These are phyloP conservation scores for Mycena leptocephala DNA, from an alignment of 768 basidiomycete species.

Conservation along the genomic window DNA sequence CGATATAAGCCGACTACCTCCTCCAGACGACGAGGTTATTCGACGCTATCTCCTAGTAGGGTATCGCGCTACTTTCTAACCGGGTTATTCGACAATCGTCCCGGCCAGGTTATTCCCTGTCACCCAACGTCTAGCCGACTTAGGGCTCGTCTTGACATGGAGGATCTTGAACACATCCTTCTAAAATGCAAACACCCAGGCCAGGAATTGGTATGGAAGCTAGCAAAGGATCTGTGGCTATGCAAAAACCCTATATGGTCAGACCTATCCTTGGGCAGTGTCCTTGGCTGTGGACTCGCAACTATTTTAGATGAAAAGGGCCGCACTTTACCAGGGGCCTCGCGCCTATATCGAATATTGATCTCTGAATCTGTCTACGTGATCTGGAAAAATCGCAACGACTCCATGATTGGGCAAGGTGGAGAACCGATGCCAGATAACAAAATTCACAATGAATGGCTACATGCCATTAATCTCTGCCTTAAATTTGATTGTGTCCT, in stretches of 20 bases:
- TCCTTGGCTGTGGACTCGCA: conserved; percentile 27
- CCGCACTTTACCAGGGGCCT: conserved; percentile 4
- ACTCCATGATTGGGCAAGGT: conserved; percentile 39
- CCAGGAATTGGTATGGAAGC: neutral
- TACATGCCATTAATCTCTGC: conserved; percentile 30
- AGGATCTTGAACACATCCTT: too few species aligned
- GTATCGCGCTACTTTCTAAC: too few species aligned
- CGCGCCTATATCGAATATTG: conserved; percentile 38
- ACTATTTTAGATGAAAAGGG: neutral
- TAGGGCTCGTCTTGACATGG: too few species aligned
- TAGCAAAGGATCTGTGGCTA: conserved; percentile 5
- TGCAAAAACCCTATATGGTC: conserved; percentile 1
- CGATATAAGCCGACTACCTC: too few species aligned
- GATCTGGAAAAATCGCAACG: conserved; percentile 46
- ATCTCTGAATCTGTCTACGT: conserved; percentile 45
- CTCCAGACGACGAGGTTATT: too few species aligned
- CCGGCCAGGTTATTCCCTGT: too few species aligned
- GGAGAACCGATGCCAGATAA: too few species aligned
- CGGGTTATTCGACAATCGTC: too few species aligned
- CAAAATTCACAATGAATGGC: conserved; percentile 37
- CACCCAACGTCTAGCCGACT: too few species aligned
- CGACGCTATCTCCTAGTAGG: too few species aligned
- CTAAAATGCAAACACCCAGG: conserved; percentile 25
- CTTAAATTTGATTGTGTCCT: conserved; percentile 36
- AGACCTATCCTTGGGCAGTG: conserved; percentile 24